Base-by-base conservation (phyloP, 1,284 basidiomycete species). In the Mycosarcoma mackinlayi region DNA sequence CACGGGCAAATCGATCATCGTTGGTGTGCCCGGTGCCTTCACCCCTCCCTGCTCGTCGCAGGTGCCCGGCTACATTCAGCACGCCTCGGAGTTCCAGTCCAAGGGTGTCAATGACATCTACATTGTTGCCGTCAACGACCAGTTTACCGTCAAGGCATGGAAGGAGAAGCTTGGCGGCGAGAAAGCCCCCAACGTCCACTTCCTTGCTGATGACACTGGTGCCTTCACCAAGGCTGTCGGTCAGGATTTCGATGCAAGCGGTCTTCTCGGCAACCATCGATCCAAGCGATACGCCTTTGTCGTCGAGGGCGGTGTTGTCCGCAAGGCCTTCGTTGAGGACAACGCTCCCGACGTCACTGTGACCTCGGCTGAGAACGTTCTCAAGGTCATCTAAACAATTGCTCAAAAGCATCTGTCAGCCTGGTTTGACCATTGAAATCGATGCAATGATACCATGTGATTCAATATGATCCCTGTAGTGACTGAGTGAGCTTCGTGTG, bases 181-280 rank as follows among this genome's bases (percentile, higher is more conserved):
- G 13, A 48, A 39, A 6, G 48, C 62, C 7, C 37, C 71, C 44
- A 66, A 66, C 41, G 70, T 81, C 21, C 75, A 76, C 66, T 75
- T 81, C 66, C 60, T 81, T 4, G 68, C 77, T 40, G 79, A 81
- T 46, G 79, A 81, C 63, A 76, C 75, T 18, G 77, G 74, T 23
- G 75, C 75, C n/a, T 81, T 77, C 61, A 81, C 78, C 44, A 61
- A 73, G 40, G 69, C 74, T 16, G 50, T 76, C 1, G 79, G 79
- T 13, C 75, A 77, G 48, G 54, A 54, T 60, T 81, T 81, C 46
- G 77, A 81, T 49, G 79, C 79, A n/a, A 52, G 68, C 16, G 71
- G 68, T 9, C 53, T 81, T 41, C 65, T 81, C 23, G 79, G 79
- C 38, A 61, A 52, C 48, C 46, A 64, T 45, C 62, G 79, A 21